phyloP scores from a whole-genome alignment of 805 yeast genomes.

The Teunomyces gatunensis region DNA sequence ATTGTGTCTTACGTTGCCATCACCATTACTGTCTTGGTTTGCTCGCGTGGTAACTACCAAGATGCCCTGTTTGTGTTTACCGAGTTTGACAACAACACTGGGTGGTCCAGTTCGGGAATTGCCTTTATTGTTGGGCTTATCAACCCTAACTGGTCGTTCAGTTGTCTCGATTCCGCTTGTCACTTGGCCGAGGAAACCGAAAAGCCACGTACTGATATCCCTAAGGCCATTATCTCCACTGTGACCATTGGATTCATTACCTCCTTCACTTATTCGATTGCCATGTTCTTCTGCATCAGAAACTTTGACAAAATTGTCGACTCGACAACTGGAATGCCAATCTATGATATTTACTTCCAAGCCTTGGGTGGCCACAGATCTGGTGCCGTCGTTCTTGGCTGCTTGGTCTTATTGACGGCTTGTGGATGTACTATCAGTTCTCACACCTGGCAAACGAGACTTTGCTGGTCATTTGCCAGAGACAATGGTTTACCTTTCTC shows the following conservation, averaged over 20 bases:
- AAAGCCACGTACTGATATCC: constrained; percentile 37
- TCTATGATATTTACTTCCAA: constrained; percentile 40
- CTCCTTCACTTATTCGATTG: constrained; percentile 36
- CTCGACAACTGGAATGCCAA: constrained; percentile 37
- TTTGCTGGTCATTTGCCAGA: constrained; percentile 44
- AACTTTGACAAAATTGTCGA: constrained; percentile 29
- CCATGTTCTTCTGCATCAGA: constrained; percentile 39
- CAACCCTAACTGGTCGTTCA: constrained; percentile 38
- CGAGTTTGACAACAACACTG: constrained; percentile 24
- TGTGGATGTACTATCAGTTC: constrained; percentile 38
- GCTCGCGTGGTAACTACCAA: constrained; percentile 33
- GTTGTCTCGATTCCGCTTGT: constrained; percentile 41
- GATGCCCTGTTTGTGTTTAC: constrained; percentile 25
- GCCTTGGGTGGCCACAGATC: constrained; percentile 30
- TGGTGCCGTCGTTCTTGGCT: constrained; percentile 38
- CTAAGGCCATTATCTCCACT: constrained; percentile 39
- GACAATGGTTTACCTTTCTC: constrained; percentile 44
- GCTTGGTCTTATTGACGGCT: constrained; percentile 34
- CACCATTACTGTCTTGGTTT: constrained; percentile 37
- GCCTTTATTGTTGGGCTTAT: constrained; percentile 39
- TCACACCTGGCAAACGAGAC: constrained; percentile 45
- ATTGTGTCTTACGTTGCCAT: constrained; percentile 33
- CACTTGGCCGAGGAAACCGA: constrained; percentile 43
- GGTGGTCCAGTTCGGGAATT: constrained; percentile 32
- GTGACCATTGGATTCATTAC: constrained; percentile 41